Evolutionary conservation across 2,329 filamentous ascomycete genomes (phyloP).

Genomic region (Fusarium austroafricanum): DNA sequence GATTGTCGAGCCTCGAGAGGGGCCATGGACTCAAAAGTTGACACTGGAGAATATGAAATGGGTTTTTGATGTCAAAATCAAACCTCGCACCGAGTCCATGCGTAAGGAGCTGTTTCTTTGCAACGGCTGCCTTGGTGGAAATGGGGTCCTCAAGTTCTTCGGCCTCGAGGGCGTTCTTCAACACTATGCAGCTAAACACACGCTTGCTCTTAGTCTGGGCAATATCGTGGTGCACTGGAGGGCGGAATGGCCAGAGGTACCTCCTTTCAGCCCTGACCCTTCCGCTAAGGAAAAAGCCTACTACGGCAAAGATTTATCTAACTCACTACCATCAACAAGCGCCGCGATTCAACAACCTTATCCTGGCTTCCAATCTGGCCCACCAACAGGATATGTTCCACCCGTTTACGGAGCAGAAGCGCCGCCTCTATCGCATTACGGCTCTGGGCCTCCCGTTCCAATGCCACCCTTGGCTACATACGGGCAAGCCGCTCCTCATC

Average conservation of each 20-base stretch:
- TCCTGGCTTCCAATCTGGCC: constrained; percentile 20
- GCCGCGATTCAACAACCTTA: constrained; percentile 14
- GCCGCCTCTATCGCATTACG: constrained; percentile 10
- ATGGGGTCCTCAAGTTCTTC: constrained; percentile 73
- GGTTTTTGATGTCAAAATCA: constrained; percentile 83
- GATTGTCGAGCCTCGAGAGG: constrained; percentile 61
- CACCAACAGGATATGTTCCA: constrained; percentile 24
- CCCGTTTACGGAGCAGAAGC: constrained; percentile 30
- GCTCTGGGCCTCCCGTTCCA: constrained; percentile 11
- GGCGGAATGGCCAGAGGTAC: constrained; percentile 80
- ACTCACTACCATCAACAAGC: constrained; percentile 2
- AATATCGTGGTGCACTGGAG: constrained; percentile 83
- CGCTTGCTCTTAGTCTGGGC: constrained; percentile 74
- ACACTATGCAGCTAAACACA: constrained; percentile 87
- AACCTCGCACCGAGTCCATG: constrained; percentile 72
- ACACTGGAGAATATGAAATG: constrained; percentile 89
- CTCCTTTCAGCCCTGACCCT: constrained; percentile 77
- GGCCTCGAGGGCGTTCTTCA: constrained; percentile 84
- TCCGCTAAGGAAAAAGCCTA: constrained; percentile 48
- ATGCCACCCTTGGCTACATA: constrained; percentile 18
- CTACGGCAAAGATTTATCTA: constrained; percentile 16
- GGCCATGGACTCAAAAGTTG: constrained; percentile 69
- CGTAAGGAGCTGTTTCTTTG: constrained; percentile 82
- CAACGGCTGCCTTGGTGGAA: constrained; percentile 65
- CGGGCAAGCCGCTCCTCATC: constrained; percentile 12